phyloP scores from a whole-genome alignment of 2,329 filamentous ascomycete species.

The Xylaria sp. region DNA sequence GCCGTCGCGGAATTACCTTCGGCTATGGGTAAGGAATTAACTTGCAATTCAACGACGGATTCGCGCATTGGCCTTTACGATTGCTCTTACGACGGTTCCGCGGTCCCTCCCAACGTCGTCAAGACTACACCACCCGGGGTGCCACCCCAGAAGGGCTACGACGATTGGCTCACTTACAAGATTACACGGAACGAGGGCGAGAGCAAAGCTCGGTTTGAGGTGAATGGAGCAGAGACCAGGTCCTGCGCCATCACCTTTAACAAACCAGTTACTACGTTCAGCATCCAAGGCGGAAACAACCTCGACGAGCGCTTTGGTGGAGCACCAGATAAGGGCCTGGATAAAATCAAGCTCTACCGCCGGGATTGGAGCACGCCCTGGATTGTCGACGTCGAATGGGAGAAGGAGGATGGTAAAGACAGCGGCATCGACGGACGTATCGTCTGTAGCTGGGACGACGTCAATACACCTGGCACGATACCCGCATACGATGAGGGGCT shows the following conservation, averaged over 20 bases:
- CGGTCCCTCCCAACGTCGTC: slow-evolving; percentile 67
- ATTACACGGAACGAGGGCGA: slow-evolving; percentile 48
- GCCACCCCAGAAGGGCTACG: slow-evolving; percentile 51
- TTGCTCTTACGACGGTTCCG: slow-evolving; percentile 72
- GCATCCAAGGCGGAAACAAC: slow-evolving; percentile 63
- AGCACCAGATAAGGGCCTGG: slow-evolving; percentile 66
- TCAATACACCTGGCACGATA: slow-evolving; percentile 72
- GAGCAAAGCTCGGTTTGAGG: slow-evolving; percentile 64
- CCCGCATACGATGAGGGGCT: slow-evolving; percentile 83
- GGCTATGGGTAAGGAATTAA: slow-evolving; percentile 64
- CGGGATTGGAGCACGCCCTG: slow-evolving; percentile 79
- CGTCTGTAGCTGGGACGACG: slow-evolving; percentile 87
- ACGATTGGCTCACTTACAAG: slow-evolving; percentile 70
- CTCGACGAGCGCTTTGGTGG: slow-evolving; percentile 70
- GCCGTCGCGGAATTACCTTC: slow-evolving; percentile 75
- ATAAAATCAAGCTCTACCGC: slow-evolving; percentile 79
- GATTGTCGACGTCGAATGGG: slow-evolving; percentile 76
- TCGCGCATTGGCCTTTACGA: slow-evolving; percentile 59
- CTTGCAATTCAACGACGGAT: slow-evolving; percentile 52
- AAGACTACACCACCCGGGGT: slow-evolving; percentile 49
- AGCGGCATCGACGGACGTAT: slow-evolving; percentile 65
- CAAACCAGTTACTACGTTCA: slow-evolving; percentile 67
- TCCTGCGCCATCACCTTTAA: slow-evolving; percentile 78
- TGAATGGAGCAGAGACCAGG: slow-evolving; percentile 77
- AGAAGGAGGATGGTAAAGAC: slow-evolving; percentile 43